A percentile compares a stretch with the other conserved stretches of the same genome.
phyloP scores from a whole-genome alignment of 176 grass and related monocot species.

The Metroxylon sagu region DNA sequence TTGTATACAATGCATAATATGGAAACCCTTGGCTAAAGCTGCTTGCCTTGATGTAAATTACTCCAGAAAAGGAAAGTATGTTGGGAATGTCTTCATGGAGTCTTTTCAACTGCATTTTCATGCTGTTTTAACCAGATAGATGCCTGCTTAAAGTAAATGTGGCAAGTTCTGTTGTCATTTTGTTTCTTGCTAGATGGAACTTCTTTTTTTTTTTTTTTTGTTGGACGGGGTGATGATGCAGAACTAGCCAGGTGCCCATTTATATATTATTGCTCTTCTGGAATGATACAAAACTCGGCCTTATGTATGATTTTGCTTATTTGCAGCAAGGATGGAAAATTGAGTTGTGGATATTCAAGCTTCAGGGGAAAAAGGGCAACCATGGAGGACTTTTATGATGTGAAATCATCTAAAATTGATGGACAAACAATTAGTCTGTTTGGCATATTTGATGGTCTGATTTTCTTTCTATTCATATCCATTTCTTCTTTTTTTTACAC shows the following conservation, averaged over 20 bases:
- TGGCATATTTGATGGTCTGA: conserved; percentile 80
- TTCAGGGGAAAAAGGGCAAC: conserved; percentile 67
- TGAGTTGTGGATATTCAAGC: conserved; percentile 77
- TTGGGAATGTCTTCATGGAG: too few species aligned
- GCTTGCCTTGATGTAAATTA: too few species aligned
- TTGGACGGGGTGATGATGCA: not conserved
- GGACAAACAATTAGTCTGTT: conserved; percentile 58
- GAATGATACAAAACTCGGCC: not conserved
- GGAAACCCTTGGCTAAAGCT: too few species aligned
- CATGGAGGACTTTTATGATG: conserved; percentile 80
- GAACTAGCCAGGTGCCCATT: too few species aligned
- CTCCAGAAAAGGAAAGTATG: too few species aligned
- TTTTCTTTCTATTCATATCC: conserved; percentile 8
- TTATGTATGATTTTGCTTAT: conserved; percentile 31
- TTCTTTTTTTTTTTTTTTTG: conserved; percentile 11
- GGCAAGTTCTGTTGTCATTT: too few species aligned
- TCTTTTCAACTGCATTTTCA: too few species aligned
- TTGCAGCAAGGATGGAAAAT: conserved; percentile 63
- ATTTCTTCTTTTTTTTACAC: not conserved
- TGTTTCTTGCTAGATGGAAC: too few species aligned
- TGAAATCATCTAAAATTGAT: conserved; percentile 47
- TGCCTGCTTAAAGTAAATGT: too few species aligned
- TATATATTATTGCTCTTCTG: too few species aligned
- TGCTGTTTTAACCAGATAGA: too few species aligned
- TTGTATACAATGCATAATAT: too few species aligned